Evolutionary conservation across 2,329 filamentous ascomycete species (phyloP).

Genomic region (Aspergillus viridinutans): DNA sequence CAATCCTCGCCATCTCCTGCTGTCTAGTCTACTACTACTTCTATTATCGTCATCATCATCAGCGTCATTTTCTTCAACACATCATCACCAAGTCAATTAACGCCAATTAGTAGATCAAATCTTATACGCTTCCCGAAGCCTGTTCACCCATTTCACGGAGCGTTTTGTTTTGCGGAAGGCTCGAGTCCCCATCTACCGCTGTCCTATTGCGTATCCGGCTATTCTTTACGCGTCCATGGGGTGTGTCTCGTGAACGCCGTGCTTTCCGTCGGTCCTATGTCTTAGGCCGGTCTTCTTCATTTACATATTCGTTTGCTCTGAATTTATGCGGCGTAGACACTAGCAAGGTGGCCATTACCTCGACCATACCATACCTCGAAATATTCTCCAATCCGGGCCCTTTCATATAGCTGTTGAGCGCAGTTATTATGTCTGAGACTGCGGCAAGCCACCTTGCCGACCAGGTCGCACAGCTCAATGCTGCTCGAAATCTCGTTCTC

Average conservation of each 20-base stretch:
- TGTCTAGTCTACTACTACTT: neutral
- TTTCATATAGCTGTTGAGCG: conserved; percentile 1
- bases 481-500: conserved; percentile 84
- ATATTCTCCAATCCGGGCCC: neutral
- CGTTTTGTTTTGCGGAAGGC: neutral
- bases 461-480: conserved; percentile 82
- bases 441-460: conserved; percentile 59
- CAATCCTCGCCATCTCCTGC: neutral
- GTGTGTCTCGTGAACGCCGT: neutral
- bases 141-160: neutral
- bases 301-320: neutral
- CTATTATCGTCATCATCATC: neutral
- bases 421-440: conserved; percentile 49
- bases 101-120: neutral
- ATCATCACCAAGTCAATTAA: neutral
- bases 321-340: neutral
- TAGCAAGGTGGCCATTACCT: neutral
- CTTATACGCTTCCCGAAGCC: neutral
- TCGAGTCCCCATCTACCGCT: neutral
- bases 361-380: neutral
- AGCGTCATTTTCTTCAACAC: neutral
- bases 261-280: neutral
- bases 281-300: neutral
- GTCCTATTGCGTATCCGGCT: neutral
- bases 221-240: neutral